Base-by-base conservation (phyloP, 352 stramenopile species). In the Phytopythium mirpurense region DNA sequence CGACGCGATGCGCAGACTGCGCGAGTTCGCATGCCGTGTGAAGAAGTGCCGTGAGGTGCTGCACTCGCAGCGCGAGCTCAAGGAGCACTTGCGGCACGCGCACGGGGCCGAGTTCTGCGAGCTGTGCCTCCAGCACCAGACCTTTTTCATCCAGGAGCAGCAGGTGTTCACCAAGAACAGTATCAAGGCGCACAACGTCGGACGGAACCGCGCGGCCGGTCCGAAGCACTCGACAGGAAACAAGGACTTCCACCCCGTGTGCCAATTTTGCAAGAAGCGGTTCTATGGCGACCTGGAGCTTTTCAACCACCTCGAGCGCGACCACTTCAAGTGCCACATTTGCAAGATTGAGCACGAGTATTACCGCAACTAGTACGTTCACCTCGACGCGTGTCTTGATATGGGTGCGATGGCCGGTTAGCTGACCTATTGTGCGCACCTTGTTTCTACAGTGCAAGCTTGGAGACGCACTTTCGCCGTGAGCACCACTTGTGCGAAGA, bases 271-370 rank as follows among this genome's bases (percentile, higher is more conserved):
- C 69, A 79, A 83, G 48, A 78, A 76, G 24, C 81, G 85, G 2
- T 96, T 88, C 54, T 96, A 96, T 48, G 74, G 83, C 57, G 82
- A 86, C 48, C 83, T 84, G 42, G 74, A 94, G 44, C 70, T 96
- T 48, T 93, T 92, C 52, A 74, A 90, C 24, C 87, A 96, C 54
- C 55, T 96, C 29, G 83, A 92, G 60, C 86, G 87, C 42, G 83
- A 96, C 51, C 87, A 96, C 55, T 96, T 93, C 65, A 93, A 88
- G 56, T 96, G 87, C 53, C 85, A 96, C 51, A 73, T 96, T 19
- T 96, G 87, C 79, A 89, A 90, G 51, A 63, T 78, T 31, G 83
- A 91, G 57, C 83, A 93, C 62, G 76, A 92, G 32, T 93, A 96
- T 64, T 96, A 90, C 60, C 79, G 85, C 54, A 92, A 96, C 67